These are phyloP conservation scores for Secale cereale DNA, from an alignment of 176 grass and related monocot species.

Conservation along the genomic window DNA sequence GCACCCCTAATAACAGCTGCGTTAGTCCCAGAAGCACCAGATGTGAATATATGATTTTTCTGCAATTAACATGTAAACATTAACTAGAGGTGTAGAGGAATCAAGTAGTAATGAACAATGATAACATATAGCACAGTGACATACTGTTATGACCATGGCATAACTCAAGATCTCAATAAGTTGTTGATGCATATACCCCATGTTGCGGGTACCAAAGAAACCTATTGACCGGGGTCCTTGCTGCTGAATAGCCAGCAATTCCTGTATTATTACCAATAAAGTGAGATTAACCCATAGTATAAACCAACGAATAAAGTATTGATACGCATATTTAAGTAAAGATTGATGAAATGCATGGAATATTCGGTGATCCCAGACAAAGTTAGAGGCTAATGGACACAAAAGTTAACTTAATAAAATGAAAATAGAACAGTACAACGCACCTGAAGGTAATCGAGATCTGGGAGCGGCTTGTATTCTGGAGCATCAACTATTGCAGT, in stretches of 20 bases:
- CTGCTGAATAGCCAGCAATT: slow-evolving; percentile 96
- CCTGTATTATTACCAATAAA: slow-evolving; percentile 47
- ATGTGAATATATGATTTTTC: slow-evolving; percentile 99
- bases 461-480: slow-evolving; percentile 81
- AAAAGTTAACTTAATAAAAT: not conserved
- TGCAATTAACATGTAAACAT: slow-evolving; percentile 42
- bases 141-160: slow-evolving; percentile 99
- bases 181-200: slow-evolving; percentile 99
- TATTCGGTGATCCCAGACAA: not conserved
- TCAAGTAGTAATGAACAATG: not conserved
- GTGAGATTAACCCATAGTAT: not conserved
- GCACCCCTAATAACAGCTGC: slow-evolving; percentile 98
- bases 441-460: slow-evolving; percentile 97
- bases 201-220: slow-evolving; percentile 97
- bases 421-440: not conserved
- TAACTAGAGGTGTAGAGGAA: not conserved
- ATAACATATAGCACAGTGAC: slow-evolving; percentile 22
- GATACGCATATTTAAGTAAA: not conserved
- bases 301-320: slow-evolving; percentile 3
- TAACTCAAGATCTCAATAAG: slow-evolving; percentile 99
- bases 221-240: slow-evolving; percentile 91
- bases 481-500: slow-evolving; percentile 51
- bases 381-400: not conserved
- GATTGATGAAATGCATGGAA: not conserved
- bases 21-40: slow-evolving; percentile 97